Conservation (phyloP, 768 basidiomycete genomes). For the Rhodotorula graminis region DNA sequence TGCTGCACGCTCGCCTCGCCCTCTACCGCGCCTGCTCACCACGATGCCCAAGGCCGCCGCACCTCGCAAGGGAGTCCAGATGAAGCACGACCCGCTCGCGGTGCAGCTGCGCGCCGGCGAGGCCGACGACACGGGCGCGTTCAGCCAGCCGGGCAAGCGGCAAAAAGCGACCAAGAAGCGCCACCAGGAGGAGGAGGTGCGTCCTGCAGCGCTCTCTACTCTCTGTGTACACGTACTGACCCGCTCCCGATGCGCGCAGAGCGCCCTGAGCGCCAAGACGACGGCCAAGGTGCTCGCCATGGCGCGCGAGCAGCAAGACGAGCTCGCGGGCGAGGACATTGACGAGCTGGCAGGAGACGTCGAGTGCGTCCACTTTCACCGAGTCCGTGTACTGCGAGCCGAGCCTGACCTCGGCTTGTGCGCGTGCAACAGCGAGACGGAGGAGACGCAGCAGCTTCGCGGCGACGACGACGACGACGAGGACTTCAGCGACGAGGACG, state of each 20-base stretch:
- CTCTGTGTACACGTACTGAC: not conserved
- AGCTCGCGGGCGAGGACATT: slow-evolving; percentile 42
- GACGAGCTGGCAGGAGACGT: slow-evolving; percentile 35
- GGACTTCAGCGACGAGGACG: slow-evolving; percentile 52
- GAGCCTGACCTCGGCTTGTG: not conserved
- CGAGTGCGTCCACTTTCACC: slow-evolving; percentile 6
- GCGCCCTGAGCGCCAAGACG: slow-evolving; percentile 69
- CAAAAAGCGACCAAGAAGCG: slow-evolving; percentile 49
- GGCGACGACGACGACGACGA: slow-evolving; percentile 57
- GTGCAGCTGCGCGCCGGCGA: slow-evolving; percentile 79
- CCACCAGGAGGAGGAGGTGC: slow-evolving; percentile 58
- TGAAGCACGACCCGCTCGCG: slow-evolving; percentile 73
- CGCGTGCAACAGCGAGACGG: not conserved
- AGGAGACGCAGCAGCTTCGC: slow-evolving; percentile 39
- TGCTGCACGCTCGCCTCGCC: not conserved
- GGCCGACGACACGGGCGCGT: slow-evolving; percentile 30
- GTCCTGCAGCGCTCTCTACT: not conserved
- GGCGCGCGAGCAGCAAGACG: slow-evolving; percentile 83
- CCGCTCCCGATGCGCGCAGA: slow-evolving; percentile 49
- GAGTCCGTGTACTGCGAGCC: not conserved
- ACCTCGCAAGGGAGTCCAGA: not conserved
- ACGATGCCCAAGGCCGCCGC: slow-evolving; percentile 24
- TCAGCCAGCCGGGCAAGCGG: slow-evolving; percentile 45
- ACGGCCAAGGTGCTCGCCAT: slow-evolving; percentile 85
- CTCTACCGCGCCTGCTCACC: too few species aligned